A percentile compares a stretch with the other conserved stretches of the same genome.
These are phyloP conservation scores for Apiospora phragmitis DNA, from an alignment of 2,329 filamentous ascomycete species.

Conservation along the genomic window DNA sequence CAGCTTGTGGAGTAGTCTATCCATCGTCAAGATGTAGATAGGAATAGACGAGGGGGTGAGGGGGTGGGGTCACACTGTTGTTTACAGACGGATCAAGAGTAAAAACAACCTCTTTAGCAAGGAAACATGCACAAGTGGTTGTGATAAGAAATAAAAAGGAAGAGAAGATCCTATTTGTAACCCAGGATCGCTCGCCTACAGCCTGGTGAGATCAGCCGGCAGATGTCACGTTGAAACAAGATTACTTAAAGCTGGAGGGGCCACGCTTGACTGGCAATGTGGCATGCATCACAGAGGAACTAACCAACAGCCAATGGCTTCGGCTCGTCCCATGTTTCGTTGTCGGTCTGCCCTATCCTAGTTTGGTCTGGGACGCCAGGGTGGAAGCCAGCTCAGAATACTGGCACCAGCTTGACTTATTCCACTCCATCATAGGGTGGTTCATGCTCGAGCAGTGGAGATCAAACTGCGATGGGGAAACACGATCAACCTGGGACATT, in stretches of 20 bases:
- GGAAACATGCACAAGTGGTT: background rate
- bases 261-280: background rate
- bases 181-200: background rate
- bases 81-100: background rate
- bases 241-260: constrained; percentile 1
- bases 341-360: constrained; percentile 2
- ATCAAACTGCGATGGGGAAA: background rate
- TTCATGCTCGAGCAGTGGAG: background rate
- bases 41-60: background rate
- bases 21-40: constrained; percentile 33
- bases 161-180: background rate
- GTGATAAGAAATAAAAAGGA: background rate
- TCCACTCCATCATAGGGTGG: background rate
- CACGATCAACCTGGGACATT: background rate
- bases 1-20: constrained; percentile 44
- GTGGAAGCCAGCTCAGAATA: constrained; percentile 2
- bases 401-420: background rate
- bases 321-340: background rate
- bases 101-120: background rate
- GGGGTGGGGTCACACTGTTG: background rate
- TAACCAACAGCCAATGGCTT: constrained; percentile 2
- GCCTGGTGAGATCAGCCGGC: background rate
- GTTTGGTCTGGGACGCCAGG: background rate
- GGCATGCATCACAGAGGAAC: background rate
- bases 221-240: constrained; percentile 4